Base-by-base conservation (phyloP, 768 basidiomycete genomes). In the Pisolithus tinctorius region DNA sequence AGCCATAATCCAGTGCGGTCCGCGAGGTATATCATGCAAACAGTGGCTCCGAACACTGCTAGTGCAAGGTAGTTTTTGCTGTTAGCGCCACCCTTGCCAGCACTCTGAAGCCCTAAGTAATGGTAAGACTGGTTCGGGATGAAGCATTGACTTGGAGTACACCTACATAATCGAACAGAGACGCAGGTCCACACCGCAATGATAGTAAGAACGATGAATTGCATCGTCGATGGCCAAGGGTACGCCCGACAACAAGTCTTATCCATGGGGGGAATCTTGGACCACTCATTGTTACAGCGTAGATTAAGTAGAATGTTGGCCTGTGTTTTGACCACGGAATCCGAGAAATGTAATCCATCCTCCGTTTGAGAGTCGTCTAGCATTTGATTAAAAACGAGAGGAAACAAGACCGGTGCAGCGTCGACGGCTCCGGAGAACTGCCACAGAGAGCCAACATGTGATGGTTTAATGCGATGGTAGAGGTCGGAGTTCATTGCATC, bases 401-500 rank as follows among this genome's bases (percentile, higher is more conserved):
- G 88, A 26, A 93, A 69, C 10, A 81, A 75, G 30, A 88, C 71
- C 5, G 73, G 71, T 14, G 61, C 37, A 26, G 59, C 45, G 14
- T 61, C 47, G 11, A 62, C 41, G 16, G 59, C 51, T 11, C 52
- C 57, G 4, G 63, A 48, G 37, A 70, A 51, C 38, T 68, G 61
- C 23, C 59, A 60, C 52, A 72, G 69, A 31, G 64, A 66, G 49
- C 58, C 55, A 20, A 60, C 54, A 17, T 52, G 34, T 38, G 67
- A 60, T 43, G 72, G 71, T 52, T 74, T 66, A 20, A 89, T 77
- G 48, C 87, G 81, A 61, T 89, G 86, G 53, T 73, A 74, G 47
- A 93, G 74, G 63, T 89, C 86, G 3, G 86, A 84, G 66, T 96
- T 95, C 91, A 96, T 93, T 38, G 86, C 88, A 59, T 91, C 86